Percentiles rank a stretch among this genome's conserved stretches.
These are phyloP conservation scores for Eutrema heterophyllum DNA, from an alignment of 345 rosid species.

Conservation along the genomic window DNA sequence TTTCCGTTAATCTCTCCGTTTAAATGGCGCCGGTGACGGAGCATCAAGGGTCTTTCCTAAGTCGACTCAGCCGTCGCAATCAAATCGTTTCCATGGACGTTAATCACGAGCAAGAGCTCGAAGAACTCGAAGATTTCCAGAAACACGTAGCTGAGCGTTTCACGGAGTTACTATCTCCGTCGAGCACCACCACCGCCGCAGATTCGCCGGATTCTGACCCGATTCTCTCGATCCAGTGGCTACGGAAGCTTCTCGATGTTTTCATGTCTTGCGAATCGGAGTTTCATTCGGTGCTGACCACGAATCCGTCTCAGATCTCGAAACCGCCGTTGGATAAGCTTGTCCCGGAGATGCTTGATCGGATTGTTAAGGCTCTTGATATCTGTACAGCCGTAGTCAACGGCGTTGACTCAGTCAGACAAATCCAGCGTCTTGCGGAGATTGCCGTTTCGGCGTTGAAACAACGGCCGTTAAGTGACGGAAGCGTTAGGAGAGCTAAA, in stretches of 20 bases:
- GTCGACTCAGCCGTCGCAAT: constrained; percentile 78
- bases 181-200: neutral
- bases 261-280: constrained; percentile 86
- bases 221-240: constrained; percentile 72
- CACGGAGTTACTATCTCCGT: constrained; percentile 40
- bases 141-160: constrained; percentile 62
- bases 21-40: constrained; percentile 63
- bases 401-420: constrained; percentile 67
- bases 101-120: constrained; percentile 70
- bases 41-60: constrained; percentile 65
- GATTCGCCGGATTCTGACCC: constrained; percentile 19
- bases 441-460: constrained; percentile 65
- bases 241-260: constrained; percentile 68
- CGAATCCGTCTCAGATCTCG: constrained; percentile 51
- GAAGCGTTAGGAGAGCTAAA: constrained; percentile 69
- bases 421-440: constrained; percentile 65
- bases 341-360: constrained; percentile 68
- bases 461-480: constrained; percentile 68
- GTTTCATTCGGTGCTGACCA: constrained; percentile 61
- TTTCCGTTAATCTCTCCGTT: neutral
- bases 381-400: constrained; percentile 68
- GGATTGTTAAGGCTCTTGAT: constrained; percentile 72
- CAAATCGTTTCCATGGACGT: constrained; percentile 79
- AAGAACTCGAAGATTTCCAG: constrained; percentile 81
- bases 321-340: constrained; percentile 81